Evolutionary conservation across 768 basidiomycete species (phyloP).

Genomic region (Tulasnella sp.): DNA sequence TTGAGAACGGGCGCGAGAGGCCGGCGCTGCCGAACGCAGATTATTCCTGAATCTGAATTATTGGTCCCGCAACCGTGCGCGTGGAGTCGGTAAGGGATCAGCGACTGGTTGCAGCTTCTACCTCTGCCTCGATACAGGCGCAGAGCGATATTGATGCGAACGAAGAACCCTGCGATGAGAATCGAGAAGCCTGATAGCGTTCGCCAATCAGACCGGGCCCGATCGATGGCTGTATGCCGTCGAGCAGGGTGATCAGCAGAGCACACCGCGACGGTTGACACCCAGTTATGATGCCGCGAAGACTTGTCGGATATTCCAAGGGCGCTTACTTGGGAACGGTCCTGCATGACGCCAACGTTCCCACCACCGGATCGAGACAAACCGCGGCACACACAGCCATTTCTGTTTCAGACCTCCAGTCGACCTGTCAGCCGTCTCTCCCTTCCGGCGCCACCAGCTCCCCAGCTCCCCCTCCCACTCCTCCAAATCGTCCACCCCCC

Average conservation of each 20-base stretch:
- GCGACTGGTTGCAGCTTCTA: not conserved
- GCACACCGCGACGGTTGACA: not conserved
- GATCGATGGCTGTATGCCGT: not conserved
- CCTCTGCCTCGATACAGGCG: not conserved
- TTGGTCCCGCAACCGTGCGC: not conserved
- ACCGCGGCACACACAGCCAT: slow-evolving; percentile 21
- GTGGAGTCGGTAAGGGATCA: not conserved
- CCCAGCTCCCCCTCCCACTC: not conserved
- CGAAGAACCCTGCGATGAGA: not conserved
- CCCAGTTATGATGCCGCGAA: not conserved
- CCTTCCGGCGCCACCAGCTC: slow-evolving; percentile 17
- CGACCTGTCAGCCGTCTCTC: slow-evolving; percentile 19
- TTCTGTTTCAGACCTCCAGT: slow-evolving; percentile 6
- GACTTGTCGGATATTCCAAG: not conserved
- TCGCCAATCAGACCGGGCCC: not conserved
- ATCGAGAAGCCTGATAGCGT: slow-evolving; percentile 4
- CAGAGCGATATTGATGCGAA: not conserved
- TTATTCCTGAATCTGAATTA: not conserved
- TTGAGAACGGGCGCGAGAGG: not conserved
- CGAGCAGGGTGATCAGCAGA: not conserved
- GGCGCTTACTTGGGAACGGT: not conserved
- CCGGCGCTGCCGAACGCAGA: not conserved
- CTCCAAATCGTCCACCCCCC: not conserved
- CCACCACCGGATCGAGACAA: not conserved
- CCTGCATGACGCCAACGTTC: not conserved